Conservation (phyloP, 1,284 basidiomycete genomes). For the Cerrena zonata region DNA sequence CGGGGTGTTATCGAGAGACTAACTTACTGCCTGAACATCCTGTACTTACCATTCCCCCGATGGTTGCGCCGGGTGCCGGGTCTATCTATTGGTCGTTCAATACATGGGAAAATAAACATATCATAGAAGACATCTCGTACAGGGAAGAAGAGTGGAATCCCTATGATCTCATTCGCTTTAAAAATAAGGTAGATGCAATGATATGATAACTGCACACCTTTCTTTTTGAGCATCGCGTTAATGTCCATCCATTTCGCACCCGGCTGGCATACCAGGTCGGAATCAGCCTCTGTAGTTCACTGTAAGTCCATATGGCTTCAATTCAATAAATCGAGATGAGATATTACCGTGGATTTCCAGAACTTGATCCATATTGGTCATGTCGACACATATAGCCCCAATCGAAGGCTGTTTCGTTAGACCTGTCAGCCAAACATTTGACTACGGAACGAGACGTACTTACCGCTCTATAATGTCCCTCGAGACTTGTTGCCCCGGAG, state of each 20-base stretch:
- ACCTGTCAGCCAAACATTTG: too few relatives aligned
- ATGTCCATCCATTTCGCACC: slow-evolving; percentile 84
- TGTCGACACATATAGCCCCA: slow-evolving; percentile 51
- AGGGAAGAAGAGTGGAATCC: slow-evolving; percentile 83
- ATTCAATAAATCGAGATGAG: not conserved
- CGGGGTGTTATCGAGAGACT: too few relatives aligned
- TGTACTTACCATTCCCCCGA: slow-evolving; percentile 89
- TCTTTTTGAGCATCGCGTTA: slow-evolving; percentile 66
- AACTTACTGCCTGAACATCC: slow-evolving; percentile 72
- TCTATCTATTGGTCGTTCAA: slow-evolving; percentile 50
- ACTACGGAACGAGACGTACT: slow-evolving; percentile 23
- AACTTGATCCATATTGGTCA: slow-evolving; percentile 54
- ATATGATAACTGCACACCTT: slow-evolving; percentile 29
- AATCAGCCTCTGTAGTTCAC: slow-evolving; percentile 56
- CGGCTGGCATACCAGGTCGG: slow-evolving; percentile 79
- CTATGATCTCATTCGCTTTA: slow-evolving; percentile 11
- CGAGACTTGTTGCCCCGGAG: slow-evolving; percentile 58
- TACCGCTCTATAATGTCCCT: slow-evolving; percentile 59
- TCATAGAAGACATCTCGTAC: slow-evolving; percentile 44
- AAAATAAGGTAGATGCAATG: not conserved
- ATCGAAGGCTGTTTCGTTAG: slow-evolving; percentile 19
- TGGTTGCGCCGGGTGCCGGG: slow-evolving; percentile 73
- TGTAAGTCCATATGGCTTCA: slow-evolving; percentile 6
- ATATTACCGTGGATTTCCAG: slow-evolving; percentile 65
- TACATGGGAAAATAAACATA: not conserved